phyloP scores from a whole-genome alignment of 192 early-diverging fungal species.

The Coemansia sp. region DNA sequence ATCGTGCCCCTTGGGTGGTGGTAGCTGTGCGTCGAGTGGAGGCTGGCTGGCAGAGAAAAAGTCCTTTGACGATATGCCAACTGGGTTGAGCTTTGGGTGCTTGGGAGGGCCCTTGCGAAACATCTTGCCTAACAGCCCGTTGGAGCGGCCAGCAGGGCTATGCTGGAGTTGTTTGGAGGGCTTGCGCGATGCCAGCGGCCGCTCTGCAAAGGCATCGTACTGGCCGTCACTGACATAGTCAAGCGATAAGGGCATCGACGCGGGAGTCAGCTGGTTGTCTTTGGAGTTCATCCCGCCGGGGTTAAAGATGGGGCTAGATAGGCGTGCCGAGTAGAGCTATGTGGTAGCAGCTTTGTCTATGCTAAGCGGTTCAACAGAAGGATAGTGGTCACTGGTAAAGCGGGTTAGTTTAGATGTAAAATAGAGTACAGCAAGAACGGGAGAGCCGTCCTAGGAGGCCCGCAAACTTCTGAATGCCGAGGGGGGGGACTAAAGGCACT shows the following conservation, averaged over 20 bases:
- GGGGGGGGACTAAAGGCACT: not conserved
- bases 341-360: not conserved
- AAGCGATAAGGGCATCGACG: constrained; percentile 14
- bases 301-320: not conserved
- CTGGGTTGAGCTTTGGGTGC: constrained; percentile 43
- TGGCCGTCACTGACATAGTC: constrained; percentile 6
- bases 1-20: constrained; percentile 1
- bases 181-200: not conserved
- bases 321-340: not conserved
- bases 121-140: constrained; percentile 44
- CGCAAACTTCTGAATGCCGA: not conserved
- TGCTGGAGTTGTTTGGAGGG: constrained; percentile 9
- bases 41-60: constrained; percentile 30
- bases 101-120: constrained; percentile 46
- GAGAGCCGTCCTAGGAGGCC: not conserved
- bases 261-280: constrained; percentile 1
- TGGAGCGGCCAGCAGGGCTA: constrained; percentile 16
- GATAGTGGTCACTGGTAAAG: not conserved
- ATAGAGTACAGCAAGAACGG: not conserved
- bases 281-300: constrained; percentile 4
- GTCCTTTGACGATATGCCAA: constrained; percentile 51
- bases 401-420: not conserved
- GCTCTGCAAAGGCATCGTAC: not conserved
- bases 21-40: constrained; percentile 6
- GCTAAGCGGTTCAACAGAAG: not conserved